These are phyloP conservation scores for Peterozyma xylosa DNA, from an alignment of 805 yeast genomes.

Conservation along the genomic window DNA sequence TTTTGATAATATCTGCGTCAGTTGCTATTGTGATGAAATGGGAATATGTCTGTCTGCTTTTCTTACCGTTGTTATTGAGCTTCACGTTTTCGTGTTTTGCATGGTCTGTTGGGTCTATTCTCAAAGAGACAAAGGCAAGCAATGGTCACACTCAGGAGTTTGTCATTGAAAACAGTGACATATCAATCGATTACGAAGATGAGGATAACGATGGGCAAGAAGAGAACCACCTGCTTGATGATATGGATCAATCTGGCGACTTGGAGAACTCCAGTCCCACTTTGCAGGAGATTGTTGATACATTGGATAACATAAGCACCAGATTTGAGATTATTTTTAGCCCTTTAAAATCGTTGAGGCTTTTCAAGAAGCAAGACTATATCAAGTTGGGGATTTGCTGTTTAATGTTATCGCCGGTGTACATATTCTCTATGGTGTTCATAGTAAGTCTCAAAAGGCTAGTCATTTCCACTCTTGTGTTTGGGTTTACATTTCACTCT, in stretches of 20 bases:
- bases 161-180: constrained; percentile 20
- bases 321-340: constrained; percentile 32
- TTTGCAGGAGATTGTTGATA: constrained; percentile 41
- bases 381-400: constrained; percentile 24
- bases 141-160: constrained; percentile 30
- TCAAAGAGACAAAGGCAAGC: constrained; percentile 25
- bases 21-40: constrained; percentile 35
- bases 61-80: constrained; percentile 31
- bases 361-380: constrained; percentile 15
- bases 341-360: constrained; percentile 21
- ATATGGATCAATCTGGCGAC: not conserved
- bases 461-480: constrained; percentile 28
- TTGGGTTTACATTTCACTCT: constrained; percentile 35
- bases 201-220: not conserved
- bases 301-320: constrained; percentile 35
- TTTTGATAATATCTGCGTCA: constrained; percentile 30
- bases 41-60: constrained; percentile 25
- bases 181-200: not conserved
- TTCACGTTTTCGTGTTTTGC: constrained; percentile 29
- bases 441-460: constrained; percentile 26
- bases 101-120: constrained; percentile 36
- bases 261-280: constrained; percentile 26
- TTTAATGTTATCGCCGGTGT: constrained; percentile 33
- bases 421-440: constrained; percentile 26
- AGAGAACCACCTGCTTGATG: not conserved